Conservation (phyloP, 345 rosid species). For the Aquilaria yunnanensis region DNA sequence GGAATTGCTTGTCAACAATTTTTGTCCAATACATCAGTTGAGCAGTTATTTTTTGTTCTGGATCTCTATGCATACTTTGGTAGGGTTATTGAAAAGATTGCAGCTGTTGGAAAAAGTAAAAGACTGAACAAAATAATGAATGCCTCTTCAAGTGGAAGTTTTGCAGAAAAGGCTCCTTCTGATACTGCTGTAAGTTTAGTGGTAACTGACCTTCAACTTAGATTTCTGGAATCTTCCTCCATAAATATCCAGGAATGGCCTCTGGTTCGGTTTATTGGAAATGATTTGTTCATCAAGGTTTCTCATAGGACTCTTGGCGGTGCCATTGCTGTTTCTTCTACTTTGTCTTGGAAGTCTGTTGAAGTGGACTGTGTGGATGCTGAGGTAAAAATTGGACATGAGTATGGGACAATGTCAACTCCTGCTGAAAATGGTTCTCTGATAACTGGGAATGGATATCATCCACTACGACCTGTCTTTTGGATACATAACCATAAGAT, state of each 20-base stretch:
- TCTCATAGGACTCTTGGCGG: constrained; percentile 97
- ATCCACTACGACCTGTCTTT: constrained; percentile 73
- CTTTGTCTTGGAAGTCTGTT: constrained; percentile 67
- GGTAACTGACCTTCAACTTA: constrained; percentile 66
- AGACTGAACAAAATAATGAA: constrained; percentile 25
- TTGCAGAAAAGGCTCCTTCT: constrained; percentile 91
- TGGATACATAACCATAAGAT: constrained; percentile 66
- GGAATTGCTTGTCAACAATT: constrained; percentile 85
- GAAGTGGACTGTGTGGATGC: constrained; percentile 85
- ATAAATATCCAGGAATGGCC: constrained; percentile 56
- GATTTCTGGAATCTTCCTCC: constrained; percentile 76
- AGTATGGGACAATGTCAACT: constrained; percentile 21
- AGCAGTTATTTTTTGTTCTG: constrained; percentile 88
- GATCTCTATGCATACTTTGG: constrained; percentile 83
- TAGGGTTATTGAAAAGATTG: constrained; percentile 70
- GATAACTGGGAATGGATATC: constrained; percentile 32
- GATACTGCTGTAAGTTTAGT: constrained; percentile 86
- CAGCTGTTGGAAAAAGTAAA: constrained; percentile 56
- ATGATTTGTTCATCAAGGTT: constrained; percentile 69
- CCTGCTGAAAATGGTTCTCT: constrained; percentile 33
- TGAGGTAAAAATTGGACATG: constrained; percentile 34
- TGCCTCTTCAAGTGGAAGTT: constrained; percentile 37
- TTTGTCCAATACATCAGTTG: constrained; percentile 88
- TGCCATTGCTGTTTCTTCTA: constrained; percentile 86
- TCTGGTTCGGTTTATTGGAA: constrained; percentile 83